These are phyloP conservation scores for Cucurbita pepo DNA, from an alignment of 306 rosid genomes.

Conservation along the genomic window DNA sequence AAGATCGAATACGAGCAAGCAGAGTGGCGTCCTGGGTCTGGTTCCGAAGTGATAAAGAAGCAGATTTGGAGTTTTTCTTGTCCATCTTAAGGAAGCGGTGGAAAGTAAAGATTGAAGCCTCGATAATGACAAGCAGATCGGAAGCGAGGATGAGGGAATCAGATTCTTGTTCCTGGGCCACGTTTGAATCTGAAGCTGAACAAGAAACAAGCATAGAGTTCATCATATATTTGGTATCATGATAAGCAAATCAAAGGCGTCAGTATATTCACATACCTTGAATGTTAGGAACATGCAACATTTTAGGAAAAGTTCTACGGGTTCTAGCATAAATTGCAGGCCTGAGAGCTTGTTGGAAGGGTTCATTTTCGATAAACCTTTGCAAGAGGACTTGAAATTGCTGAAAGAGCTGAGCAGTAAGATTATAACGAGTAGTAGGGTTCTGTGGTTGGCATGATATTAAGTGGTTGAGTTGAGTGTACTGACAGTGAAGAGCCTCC, in stretches of 20 bases:
- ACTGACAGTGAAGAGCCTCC: conserved; percentile 97
- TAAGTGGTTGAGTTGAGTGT: conserved; percentile 61
- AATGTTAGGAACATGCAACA: conserved; percentile 74
- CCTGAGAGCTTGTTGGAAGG: conserved; percentile 67
- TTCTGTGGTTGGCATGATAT: conserved; percentile 67
- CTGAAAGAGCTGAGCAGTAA: conserved; percentile 75
- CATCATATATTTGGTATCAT: background rate
- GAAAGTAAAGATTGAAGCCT: conserved; percentile 64
- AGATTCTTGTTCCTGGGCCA: conserved; percentile 36
- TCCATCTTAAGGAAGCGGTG: conserved; percentile 68
- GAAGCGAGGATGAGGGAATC: conserved; percentile 48
- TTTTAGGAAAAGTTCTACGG: conserved; percentile 46
- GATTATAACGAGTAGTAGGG: conserved; percentile 50
- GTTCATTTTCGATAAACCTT: conserved; percentile 88
- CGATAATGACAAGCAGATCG: conserved; percentile 55
- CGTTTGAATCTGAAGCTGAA: conserved; percentile 54
- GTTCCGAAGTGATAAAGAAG: conserved; percentile 40
- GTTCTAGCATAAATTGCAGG: conserved; percentile 64
- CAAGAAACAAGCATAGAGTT: background rate
- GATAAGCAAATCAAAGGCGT: background rate
- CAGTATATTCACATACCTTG: conserved; percentile 26
- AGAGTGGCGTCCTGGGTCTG: conserved; percentile 59
- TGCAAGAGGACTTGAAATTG: conserved; percentile 89
- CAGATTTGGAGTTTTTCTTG: conserved; percentile 46
- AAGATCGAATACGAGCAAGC: conserved; percentile 59